Evolutionary conservation across 495 filamentous ascomycete genomes (phyloP), one percentile per base, ranked within the genome.

Genomic region (Penicillium antarcticum): DNA sequence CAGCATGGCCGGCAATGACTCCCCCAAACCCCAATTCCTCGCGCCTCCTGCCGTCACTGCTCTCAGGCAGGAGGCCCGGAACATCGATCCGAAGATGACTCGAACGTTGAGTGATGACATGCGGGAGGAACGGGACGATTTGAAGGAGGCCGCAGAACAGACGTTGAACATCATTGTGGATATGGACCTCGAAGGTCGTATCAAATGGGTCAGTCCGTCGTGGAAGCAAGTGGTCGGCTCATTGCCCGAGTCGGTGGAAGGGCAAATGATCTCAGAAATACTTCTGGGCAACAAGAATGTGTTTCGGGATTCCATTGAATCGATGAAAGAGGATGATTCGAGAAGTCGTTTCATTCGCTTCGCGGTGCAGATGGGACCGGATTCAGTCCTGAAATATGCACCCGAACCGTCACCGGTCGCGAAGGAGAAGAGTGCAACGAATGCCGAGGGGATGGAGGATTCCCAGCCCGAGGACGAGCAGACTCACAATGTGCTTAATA

Each of bases 131-230:
- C 81, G 91, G 45, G 88, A 95, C 66, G 94, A 97, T 63, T 79
- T 98, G 60, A 91, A 89, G 61, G 87, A 95, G 73, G 95, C 92
- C 17, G 94, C 94, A 18, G 94, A 98, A 69, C 90, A 97, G 74
- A 96, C 89, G 9, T 75, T 94, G 63, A 97, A 96, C 71, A 87
- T 96, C 46, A 97, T 98, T 57, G 73, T 97, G 63, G 91, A 98
- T 68, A 80, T 98, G 45, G 88, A 87, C 58, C 77, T 97, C 41
- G 88, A 95, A 58, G 89, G 89, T 41, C 85, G 80, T 34, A 87
- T 98, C 58, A 83, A 88, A 63, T 97, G 95, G 90, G 92, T 94
- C 51, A 97, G 92, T 69, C 88, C 91, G 8, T 95, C 92, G n/a
- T 98, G 94, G 94, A 82, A 82, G 49, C 90, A 96, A 60, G 88